These are phyloP conservation scores for Adansonia gregorii DNA, from an alignment of 441 rosid species.

Conservation along the genomic window DNA sequence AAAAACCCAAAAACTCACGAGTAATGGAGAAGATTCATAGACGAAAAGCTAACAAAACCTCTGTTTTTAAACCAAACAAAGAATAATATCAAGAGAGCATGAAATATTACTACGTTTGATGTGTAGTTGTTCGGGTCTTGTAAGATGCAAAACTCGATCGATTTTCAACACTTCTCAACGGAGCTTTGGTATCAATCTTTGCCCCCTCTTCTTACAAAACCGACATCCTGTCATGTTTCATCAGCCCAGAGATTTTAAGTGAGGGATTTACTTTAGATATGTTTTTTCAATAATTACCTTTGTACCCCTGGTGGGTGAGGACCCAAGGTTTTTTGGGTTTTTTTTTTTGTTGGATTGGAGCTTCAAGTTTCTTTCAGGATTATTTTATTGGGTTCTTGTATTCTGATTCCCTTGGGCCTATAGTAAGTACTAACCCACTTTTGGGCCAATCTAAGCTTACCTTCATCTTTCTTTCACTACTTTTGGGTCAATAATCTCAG, in stretches of 20 bases:
- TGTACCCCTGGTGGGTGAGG: neutral
- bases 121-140: neutral
- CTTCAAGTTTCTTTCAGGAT: neutral
- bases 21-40: neutral
- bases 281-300: neutral
- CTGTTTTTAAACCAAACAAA: neutral
- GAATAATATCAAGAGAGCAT: neutral
- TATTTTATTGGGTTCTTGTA: neutral
- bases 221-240: neutral
- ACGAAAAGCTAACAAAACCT: conserved; percentile 1
- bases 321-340: neutral
- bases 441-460: neutral
- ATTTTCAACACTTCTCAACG: neutral
- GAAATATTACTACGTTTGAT: neutral
- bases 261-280: conserved; percentile 20
- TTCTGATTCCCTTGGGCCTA: neutral
- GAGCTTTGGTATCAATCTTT: neutral
- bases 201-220: neutral
- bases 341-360: neutral
- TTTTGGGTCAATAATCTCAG: neutral
- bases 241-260: neutral
- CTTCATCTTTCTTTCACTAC: neutral
- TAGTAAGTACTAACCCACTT: neutral
- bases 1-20: neutral
- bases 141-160: neutral